phyloP scores from a whole-genome alignment of 2,329 filamentous ascomycete species.

The Epicoccum nigrum region DNA sequence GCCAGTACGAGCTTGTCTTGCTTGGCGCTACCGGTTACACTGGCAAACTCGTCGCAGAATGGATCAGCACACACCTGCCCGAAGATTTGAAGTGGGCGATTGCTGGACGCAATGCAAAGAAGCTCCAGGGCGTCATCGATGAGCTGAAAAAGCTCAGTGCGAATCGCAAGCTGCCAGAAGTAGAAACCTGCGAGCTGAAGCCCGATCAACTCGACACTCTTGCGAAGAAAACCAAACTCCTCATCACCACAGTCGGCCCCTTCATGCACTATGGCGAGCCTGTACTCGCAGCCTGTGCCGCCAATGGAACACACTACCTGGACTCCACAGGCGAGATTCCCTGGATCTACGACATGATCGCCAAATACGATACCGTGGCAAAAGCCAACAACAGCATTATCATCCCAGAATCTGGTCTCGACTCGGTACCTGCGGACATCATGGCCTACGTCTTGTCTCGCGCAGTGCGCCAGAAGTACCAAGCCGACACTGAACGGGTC shows the following conservation, averaged over 20 bases:
- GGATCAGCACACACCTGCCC: conserved; percentile 73
- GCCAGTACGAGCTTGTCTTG: conserved; percentile 69
- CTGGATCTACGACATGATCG: conserved; percentile 67
- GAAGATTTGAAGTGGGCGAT: conserved; percentile 86
- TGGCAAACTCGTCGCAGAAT: conserved; percentile 75
- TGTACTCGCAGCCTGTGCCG: conserved; percentile 68
- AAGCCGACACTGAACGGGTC: conserved; percentile 58
- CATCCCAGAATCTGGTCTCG: conserved; percentile 65
- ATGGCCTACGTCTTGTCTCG: conserved; percentile 60
- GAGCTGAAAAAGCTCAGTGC: conserved; percentile 70
- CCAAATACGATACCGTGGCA: conserved; percentile 65
- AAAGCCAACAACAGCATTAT: conserved; percentile 66
- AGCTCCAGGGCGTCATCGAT: conserved; percentile 71
- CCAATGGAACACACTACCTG: conserved; percentile 70
- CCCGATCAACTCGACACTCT: conserved; percentile 58
- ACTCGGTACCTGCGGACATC: conserved; percentile 66
- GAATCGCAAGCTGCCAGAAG: conserved; percentile 64
- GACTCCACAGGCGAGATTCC: conserved; percentile 70
- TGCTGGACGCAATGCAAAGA: conserved; percentile 78
- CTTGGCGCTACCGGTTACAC: conserved; percentile 82
- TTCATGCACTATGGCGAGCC: conserved; percentile 69
- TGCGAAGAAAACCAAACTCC: conserved; percentile 61
- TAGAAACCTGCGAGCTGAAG: conserved; percentile 51
- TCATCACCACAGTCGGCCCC: conserved; percentile 68
- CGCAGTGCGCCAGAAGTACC: conserved; percentile 59